Conservation (phyloP, 2,329 filamentous ascomycete species). For the Venturia oleaginea region DNA sequence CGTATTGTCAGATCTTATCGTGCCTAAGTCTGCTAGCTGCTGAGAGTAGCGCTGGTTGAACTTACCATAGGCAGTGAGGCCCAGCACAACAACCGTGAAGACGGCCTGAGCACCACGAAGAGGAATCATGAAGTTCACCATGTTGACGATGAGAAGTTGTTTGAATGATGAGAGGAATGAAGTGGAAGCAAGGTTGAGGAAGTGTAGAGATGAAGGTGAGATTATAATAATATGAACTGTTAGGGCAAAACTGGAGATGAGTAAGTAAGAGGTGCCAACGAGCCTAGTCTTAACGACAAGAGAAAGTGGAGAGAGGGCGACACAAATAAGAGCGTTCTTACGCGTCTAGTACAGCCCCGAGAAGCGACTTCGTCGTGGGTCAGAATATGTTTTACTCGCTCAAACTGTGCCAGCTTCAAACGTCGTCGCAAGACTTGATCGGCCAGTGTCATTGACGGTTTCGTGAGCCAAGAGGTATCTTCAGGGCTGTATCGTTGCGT, state of each 20-base stretch:
- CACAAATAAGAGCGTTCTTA: neutral
- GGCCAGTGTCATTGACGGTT: neutral
- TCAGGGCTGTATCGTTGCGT: slow-evolving; percentile 1
- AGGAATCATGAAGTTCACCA: slow-evolving; percentile 36
- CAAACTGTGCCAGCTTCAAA: slow-evolving; percentile 9
- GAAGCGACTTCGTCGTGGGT: neutral
- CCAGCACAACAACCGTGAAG: slow-evolving; percentile 66
- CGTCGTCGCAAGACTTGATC: neutral
- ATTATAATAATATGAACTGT: neutral
- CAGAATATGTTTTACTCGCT: neutral
- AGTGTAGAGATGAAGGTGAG: neutral
- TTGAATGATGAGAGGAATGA: neutral
- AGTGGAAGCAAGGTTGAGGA: neutral
- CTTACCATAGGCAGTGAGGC: slow-evolving; percentile 64
- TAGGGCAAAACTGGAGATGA: neutral
- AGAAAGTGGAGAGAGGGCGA: neutral
- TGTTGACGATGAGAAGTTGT: slow-evolving; percentile 1
- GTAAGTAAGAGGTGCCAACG: slow-evolving; percentile 5
- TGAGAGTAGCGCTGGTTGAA: slow-evolving; percentile 15
- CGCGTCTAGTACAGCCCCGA: neutral
- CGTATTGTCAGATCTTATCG: neutral
- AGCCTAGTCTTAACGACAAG: neutral
- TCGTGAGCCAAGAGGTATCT: neutral
- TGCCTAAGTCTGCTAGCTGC: neutral
- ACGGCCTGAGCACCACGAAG: slow-evolving; percentile 58